Conservation (phyloP, 148 eudicot species). For the Chenopodium formosanum region DNA sequence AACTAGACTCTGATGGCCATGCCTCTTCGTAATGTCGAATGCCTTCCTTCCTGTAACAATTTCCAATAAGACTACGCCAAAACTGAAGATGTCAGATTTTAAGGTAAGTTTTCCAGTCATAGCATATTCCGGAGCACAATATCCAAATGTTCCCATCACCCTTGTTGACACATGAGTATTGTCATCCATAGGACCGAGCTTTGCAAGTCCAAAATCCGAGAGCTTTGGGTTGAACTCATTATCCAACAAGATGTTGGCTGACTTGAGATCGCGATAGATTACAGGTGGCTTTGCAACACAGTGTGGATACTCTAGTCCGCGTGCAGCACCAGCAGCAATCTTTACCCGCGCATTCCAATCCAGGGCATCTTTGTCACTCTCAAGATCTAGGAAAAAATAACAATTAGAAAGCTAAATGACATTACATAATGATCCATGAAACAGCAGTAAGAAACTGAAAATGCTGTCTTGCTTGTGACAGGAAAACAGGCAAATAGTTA, state of each 20-base stretch:
- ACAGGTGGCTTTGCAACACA: slow-evolving; percentile 84
- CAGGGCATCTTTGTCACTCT: slow-evolving; percentile 36
- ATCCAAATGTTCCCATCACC: slow-evolving; percentile 92
- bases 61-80: slow-evolving; percentile 84
- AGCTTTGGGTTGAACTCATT: slow-evolving; percentile 65
- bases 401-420: neutral
- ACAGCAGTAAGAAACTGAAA: neutral
- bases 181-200: slow-evolving; percentile 83
- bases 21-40: slow-evolving; percentile 39
- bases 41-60: slow-evolving; percentile 76
- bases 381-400: slow-evolving; percentile 31
- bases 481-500: slow-evolving; percentile 22
- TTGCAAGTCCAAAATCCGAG: slow-evolving; percentile 92
- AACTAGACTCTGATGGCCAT: slow-evolving; percentile 59
- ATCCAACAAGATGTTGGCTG: slow-evolving; percentile 82
- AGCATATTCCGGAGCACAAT: slow-evolving; percentile 93
- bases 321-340: slow-evolving; percentile 85
- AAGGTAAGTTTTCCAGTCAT: slow-evolving; percentile 72
- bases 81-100: slow-evolving; percentile 84
- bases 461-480: neutral
- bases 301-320: slow-evolving; percentile 76
- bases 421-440: neutral
- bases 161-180: slow-evolving; percentile 81
- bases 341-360: slow-evolving; percentile 74
- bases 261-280: slow-evolving; percentile 87